Conservation (phyloP, 345 rosid genomes). For the Aquilaria yunnanensis region DNA sequence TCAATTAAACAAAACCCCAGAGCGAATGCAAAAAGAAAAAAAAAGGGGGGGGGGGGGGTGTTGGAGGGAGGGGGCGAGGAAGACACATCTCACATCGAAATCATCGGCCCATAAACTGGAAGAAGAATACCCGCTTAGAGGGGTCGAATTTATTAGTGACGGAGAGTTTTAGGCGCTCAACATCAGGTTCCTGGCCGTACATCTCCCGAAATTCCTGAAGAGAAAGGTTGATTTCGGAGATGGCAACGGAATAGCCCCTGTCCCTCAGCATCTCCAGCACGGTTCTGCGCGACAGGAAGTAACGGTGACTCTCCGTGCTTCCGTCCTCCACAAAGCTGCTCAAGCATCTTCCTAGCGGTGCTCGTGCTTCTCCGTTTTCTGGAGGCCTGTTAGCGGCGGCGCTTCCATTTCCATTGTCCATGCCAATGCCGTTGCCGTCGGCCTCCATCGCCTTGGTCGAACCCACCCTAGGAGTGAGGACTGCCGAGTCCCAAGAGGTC, state of each 20-base stretch:
- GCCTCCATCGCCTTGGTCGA: too few species aligned
- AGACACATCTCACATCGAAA: too few species aligned
- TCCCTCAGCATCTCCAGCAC: constrained; percentile 79
- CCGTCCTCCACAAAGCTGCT: constrained; percentile 47
- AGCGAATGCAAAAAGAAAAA: too few species aligned
- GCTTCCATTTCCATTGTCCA: too few species aligned
- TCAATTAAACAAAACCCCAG: too few species aligned
- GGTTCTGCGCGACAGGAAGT: constrained; percentile 62
- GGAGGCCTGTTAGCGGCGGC: too few species aligned
- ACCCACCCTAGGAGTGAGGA: too few species aligned
- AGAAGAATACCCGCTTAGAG: constrained; percentile 48
- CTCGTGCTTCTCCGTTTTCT: constrained; percentile 10
- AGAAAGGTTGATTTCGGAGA: constrained; percentile 58
- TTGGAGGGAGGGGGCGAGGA: too few species aligned
- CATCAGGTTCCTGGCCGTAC: constrained; percentile 49
- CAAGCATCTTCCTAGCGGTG: constrained; percentile 30
- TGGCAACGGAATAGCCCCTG: constrained; percentile 62
- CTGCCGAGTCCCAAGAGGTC: too few species aligned
- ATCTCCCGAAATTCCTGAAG: constrained; percentile 54
- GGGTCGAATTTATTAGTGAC: constrained; percentile 44
- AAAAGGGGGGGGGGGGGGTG: too few species aligned
- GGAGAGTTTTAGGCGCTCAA: constrained; percentile 57
- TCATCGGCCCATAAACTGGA: too few species aligned
- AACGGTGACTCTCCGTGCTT: constrained; percentile 64
- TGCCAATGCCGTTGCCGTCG: too few species aligned